Conservation (phyloP, 2,329 filamentous ascomycete genomes). For the Xylaria sp. region DNA sequence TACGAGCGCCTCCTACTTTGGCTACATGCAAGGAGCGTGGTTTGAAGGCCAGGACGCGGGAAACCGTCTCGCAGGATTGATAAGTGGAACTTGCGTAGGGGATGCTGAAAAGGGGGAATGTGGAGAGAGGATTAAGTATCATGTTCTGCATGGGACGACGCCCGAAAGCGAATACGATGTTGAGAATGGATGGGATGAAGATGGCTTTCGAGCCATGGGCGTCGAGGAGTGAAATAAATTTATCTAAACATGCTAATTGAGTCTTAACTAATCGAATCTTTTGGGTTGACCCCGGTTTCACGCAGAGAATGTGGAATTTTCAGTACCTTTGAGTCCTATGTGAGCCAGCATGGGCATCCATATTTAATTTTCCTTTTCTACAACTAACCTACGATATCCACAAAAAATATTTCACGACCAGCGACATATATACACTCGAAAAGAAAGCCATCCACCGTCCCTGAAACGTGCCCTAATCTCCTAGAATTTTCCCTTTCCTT, state of each 20-base stretch:
- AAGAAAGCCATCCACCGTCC: neutral
- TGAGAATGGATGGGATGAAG: conserved; percentile 9
- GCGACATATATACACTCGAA: neutral
- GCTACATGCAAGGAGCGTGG: conserved; percentile 17
- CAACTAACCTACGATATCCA: neutral
- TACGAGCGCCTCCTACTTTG: conserved; percentile 11
- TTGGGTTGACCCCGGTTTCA: too few species aligned
- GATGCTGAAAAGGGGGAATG: neutral
- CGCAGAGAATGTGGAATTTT: too few species aligned
- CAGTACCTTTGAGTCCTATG: too few species aligned
- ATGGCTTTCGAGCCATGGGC: neutral
- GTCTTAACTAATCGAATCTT: too few species aligned
- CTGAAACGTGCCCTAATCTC: neutral
- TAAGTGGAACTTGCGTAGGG: conserved; percentile 4
- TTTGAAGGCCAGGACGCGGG: conserved; percentile 13
- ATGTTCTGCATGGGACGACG: conserved; percentile 1
- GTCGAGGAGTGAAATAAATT: too few species aligned
- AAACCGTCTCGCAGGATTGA: conserved; percentile 14
- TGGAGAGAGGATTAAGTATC: neutral
- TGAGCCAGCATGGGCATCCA: too few species aligned
- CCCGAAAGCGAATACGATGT: neutral
- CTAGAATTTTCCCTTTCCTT: neutral
- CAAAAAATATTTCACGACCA: neutral
- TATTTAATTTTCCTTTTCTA: neutral
- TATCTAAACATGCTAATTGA: too few species aligned